These are phyloP conservation scores for Dryas octopetala DNA, from an alignment of 306 rosid species.

Conservation along the genomic window DNA sequence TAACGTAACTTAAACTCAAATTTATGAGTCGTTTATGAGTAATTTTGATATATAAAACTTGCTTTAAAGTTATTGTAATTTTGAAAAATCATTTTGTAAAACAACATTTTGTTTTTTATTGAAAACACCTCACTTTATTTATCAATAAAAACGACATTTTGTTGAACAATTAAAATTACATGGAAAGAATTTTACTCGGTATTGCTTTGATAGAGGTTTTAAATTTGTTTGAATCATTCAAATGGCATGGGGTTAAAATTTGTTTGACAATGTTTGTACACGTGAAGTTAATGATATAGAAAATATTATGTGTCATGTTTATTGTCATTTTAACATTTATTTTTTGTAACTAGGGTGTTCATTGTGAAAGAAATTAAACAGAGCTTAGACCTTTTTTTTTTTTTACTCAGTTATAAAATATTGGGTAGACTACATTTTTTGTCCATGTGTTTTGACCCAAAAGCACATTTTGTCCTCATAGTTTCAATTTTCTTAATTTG, in stretches of 20 bases:
- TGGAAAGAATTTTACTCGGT: not conserved
- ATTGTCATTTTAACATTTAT: not conserved
- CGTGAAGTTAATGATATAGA: not conserved
- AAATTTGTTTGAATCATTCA: not conserved
- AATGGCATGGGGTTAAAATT: not conserved
- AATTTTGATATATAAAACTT: too few relatives aligned
- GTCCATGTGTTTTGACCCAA: too few relatives aligned
- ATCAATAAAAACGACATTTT: too few relatives aligned
- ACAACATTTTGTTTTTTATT: too few relatives aligned
- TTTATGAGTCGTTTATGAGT: too few relatives aligned
- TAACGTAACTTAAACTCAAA: too few relatives aligned
- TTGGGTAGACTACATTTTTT: too few relatives aligned
- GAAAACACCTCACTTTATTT: too few relatives aligned
- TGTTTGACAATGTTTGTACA: not conserved
- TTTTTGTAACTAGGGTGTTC: not conserved
- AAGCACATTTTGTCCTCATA: rapidly evolving
- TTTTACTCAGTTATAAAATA: not conserved
- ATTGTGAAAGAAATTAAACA: not conserved
- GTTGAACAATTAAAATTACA: too few relatives aligned
- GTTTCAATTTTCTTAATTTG: too few relatives aligned
- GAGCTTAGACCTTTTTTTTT: not conserved
- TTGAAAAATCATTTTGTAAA: too few relatives aligned
- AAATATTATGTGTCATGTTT: not conserved
- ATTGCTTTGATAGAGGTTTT: not conserved
- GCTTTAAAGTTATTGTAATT: too few relatives aligned